phyloP scores from a whole-genome alignment of 2,329 filamentous ascomycete species.

The Paramyrothecium sp. region DNA sequence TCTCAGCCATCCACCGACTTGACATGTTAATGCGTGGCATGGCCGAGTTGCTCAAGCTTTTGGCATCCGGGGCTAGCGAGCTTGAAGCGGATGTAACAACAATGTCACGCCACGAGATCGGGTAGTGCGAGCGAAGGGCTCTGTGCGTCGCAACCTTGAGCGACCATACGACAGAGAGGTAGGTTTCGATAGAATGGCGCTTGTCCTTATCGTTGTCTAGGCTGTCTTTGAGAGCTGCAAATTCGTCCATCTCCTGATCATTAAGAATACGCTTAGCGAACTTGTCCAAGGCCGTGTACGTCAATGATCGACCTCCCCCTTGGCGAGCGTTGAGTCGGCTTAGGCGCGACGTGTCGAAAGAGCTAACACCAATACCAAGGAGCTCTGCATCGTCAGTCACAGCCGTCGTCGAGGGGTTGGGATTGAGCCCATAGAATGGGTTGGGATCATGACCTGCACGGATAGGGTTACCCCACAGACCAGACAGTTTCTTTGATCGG shows the following conservation, averaged over 20 bases:
- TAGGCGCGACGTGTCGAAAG: neutral
- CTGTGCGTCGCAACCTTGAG: neutral
- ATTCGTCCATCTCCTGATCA: neutral
- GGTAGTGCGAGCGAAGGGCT: neutral
- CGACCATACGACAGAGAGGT: neutral
- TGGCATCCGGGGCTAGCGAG: neutral
- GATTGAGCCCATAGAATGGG: slow-evolving; percentile 17
- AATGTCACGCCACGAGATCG: neutral
- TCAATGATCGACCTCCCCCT: neutral
- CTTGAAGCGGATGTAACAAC: neutral
- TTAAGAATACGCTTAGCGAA: neutral
- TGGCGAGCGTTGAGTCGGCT: neutral
- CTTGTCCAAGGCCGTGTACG: neutral
- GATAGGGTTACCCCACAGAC: slow-evolving; percentile 19
- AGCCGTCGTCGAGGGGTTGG: neutral
- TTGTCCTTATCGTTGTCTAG: neutral
- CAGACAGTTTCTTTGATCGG: slow-evolving; percentile 12
- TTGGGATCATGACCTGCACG: slow-evolving; percentile 19
- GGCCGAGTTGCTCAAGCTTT: neutral
- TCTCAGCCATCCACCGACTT: neutral
- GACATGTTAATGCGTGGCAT: neutral
- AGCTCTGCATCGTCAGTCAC: neutral
- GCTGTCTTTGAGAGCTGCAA: neutral
- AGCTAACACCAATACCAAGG: neutral
- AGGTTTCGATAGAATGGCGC: neutral